A percentile compares a stretch with the other conserved stretches of the same genome.
These are phyloP conservation scores for Scheffersomyces segobiensis DNA, from an alignment of 1,139 yeast genomes.

Conservation along the genomic window DNA sequence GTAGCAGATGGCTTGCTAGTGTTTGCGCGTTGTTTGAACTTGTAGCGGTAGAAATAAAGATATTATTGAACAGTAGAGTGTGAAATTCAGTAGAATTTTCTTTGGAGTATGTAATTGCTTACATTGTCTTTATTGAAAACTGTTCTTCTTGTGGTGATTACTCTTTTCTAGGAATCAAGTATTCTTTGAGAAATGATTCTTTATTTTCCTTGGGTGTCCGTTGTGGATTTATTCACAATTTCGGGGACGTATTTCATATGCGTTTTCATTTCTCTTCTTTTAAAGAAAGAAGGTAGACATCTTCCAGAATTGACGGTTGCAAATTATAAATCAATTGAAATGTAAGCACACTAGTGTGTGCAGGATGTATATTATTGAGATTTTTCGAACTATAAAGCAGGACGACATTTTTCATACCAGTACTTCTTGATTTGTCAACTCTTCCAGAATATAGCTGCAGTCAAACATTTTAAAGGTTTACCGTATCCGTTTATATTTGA, in stretches of 20 bases:
- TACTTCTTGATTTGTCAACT: background rate
- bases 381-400: background rate
- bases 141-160: no score
- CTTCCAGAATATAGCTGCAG: background rate
- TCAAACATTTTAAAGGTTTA: background rate
- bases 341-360: background rate
- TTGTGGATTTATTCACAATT: no score
- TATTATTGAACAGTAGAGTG: no score
- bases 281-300: background rate
- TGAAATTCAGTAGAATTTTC: no score
- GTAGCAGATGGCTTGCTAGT: no score
- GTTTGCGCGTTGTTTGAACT: no score
- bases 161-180: no score
- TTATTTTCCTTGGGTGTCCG: background rate
- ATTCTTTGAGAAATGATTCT: background rate
- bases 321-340: no score
- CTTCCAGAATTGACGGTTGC: background rate
- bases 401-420: background rate
- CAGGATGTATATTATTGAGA: background rate
- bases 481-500: background rate
- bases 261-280: background rate
- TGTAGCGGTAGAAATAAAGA: no score
- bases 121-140: no score
- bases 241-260: background rate
- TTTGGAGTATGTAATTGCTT: no score